phyloP scores from a whole-genome alignment of 495 filamentous ascomycete genomes.

The Xylaria sp. region DNA sequence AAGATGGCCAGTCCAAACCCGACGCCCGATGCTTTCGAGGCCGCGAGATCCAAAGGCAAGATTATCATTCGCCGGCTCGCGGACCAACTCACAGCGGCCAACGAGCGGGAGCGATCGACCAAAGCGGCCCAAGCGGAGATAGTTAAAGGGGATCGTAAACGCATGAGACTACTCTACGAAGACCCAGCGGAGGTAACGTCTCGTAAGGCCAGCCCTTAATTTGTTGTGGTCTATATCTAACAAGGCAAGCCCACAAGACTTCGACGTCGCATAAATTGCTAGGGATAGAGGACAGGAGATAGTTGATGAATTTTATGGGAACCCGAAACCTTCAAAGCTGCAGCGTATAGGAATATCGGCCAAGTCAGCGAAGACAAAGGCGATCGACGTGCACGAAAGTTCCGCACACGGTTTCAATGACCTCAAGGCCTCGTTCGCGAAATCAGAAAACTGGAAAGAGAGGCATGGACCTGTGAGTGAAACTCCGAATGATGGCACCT shows the following conservation, averaged over 20 bases:
- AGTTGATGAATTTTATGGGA: not conserved
- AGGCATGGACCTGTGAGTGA: not conserved
- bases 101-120: not conserved
- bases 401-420: not conserved
- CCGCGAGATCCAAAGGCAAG: not conserved
- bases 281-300: not conserved
- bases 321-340: not conserved
- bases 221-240: not conserved
- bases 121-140: not conserved
- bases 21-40: not conserved
- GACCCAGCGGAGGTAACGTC: not conserved
- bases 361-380: not conserved
- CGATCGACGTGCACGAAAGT: not conserved
- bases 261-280: not conserved
- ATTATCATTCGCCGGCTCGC: not conserved
- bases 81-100: not conserved
- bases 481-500: not conserved
- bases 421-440: not conserved
- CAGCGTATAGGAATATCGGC: not conserved
- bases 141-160: not conserved
- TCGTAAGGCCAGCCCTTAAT: not conserved
- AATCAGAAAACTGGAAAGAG: not conserved
- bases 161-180: not conserved
- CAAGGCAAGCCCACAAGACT: not conserved
- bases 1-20: not conserved